A percentile compares a stretch with the other conserved stretches of the same genome.
These are phyloP conservation scores for Hippophae rhamnoides DNA, from an alignment of 306 rosid species.

Conservation along the genomic window DNA sequence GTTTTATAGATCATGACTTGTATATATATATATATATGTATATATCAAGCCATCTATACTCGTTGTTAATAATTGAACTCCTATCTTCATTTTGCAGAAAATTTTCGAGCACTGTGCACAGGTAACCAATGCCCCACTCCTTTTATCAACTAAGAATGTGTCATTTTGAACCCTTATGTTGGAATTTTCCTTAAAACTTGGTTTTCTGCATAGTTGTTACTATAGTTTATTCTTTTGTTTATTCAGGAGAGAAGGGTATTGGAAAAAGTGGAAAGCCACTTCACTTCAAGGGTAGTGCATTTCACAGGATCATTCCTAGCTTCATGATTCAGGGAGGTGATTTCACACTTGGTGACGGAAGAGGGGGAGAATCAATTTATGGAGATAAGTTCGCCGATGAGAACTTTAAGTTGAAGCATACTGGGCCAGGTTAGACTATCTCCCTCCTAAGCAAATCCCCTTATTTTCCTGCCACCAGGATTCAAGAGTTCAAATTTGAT, in stretches of 20 bases:
- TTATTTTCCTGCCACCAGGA: neutral
- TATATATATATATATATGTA: neutral
- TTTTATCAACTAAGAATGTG: slow-evolving; percentile 6
- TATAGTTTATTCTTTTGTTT: neutral
- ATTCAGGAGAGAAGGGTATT: slow-evolving; percentile 79
- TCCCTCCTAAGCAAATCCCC: neutral
- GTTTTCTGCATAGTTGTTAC: neutral
- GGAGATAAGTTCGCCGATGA: slow-evolving; percentile 94
- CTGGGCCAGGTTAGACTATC: slow-evolving; percentile 63
- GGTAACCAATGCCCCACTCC: slow-evolving; percentile 35
- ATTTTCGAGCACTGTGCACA: slow-evolving; percentile 92
- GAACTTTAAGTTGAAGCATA: slow-evolving; percentile 89
- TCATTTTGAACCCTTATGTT: neutral
- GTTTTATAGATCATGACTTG: neutral
- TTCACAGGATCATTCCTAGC: slow-evolving; percentile 97
- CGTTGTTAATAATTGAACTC: neutral
- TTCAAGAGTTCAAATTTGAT: neutral
- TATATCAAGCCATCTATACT: neutral
- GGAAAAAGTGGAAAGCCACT: slow-evolving; percentile 85
- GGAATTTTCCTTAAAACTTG: neutral
- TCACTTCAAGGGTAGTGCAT: slow-evolving; percentile 73
- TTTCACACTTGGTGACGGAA: slow-evolving; percentile 87
- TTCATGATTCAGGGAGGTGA: slow-evolving; percentile 99
- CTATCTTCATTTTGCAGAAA: slow-evolving; percentile 48
- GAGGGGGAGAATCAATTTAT: slow-evolving; percentile 93